phyloP scores from a whole-genome alignment of 2,329 filamentous ascomycete genomes.

The Cladosporium sphaerospermum region DNA sequence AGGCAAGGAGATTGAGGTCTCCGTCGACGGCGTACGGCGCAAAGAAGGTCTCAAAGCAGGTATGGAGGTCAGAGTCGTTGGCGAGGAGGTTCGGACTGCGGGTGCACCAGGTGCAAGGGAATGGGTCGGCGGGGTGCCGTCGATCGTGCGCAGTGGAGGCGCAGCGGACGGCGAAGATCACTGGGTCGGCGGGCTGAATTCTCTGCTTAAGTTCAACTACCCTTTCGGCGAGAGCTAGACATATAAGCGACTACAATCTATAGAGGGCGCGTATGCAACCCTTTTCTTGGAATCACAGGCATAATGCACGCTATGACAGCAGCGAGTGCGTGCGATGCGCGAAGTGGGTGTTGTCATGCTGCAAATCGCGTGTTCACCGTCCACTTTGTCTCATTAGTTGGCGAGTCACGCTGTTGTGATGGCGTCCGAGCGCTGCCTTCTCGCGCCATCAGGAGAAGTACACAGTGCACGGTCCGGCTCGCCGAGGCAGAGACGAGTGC shows the following conservation, averaged over 20 bases:
- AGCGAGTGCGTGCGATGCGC: background rate
- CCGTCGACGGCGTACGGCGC: conserved; percentile 43
- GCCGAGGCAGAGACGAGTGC: too few species aligned
- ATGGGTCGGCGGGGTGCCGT: conserved; percentile 78
- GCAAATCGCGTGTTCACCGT: background rate
- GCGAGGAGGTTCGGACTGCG: conserved; percentile 62
- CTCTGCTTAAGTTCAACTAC: conserved; percentile 93
- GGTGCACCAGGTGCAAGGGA: conserved; percentile 30
- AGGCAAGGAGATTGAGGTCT: conserved; percentile 44
- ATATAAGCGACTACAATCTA: conserved; percentile 18
- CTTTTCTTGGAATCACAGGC: conserved; percentile 4
- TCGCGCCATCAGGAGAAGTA: background rate
- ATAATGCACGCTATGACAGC: background rate
- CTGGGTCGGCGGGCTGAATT: conserved; percentile 93
- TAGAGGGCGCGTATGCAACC: conserved; percentile 2
- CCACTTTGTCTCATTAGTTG: conserved; percentile 2
- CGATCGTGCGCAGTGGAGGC: conserved; percentile 64
- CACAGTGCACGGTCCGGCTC: too few species aligned
- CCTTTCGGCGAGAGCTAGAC: conserved; percentile 67
- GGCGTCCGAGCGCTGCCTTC: conserved; percentile 1
- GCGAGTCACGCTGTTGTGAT: background rate
- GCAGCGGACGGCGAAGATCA: conserved; percentile 64
- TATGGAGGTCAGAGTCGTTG: conserved; percentile 78
- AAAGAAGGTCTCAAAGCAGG: conserved; percentile 39
- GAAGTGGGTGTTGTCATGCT: background rate